A percentile compares a stretch with the other conserved stretches of the same genome.
Evolutionary conservation across 2,329 filamentous ascomycete genomes (phyloP).

Genomic region (Gaeumannomyces tritici): DNA sequence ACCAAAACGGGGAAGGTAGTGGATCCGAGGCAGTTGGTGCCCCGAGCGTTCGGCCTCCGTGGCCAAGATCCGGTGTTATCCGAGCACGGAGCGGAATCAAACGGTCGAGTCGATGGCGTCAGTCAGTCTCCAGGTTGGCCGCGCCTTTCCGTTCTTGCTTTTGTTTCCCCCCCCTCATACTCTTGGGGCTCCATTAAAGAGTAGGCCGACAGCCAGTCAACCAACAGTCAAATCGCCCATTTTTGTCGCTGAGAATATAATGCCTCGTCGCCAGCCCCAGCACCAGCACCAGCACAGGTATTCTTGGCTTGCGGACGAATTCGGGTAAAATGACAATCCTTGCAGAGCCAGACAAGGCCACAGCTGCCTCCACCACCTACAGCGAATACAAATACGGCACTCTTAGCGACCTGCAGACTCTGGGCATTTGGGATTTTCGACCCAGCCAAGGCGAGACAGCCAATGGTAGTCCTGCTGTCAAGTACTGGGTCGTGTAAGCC

Average conservation of each 20-base stretch:
- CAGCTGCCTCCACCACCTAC: slow-evolving; percentile 9
- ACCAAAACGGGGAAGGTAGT: background rate
- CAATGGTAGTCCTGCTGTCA: slow-evolving; percentile 8
- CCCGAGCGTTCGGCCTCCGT: background rate
- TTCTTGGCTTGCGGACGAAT: background rate
- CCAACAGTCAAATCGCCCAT: background rate
- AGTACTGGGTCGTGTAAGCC: slow-evolving; percentile 27
- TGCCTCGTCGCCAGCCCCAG: background rate
- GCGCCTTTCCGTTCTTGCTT: background rate
- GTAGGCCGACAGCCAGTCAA: background rate
- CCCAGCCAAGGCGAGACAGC: background rate
- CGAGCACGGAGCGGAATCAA: background rate
- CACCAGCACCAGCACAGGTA: background rate
- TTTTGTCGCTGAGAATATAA: background rate
- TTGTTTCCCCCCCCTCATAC: background rate
- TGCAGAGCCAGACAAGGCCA: too few relatives aligned
- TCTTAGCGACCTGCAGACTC: slow-evolving; percentile 30
- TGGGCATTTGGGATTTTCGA: slow-evolving; percentile 33
- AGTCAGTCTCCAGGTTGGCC: background rate
- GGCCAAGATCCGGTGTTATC: background rate
- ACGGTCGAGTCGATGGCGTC: background rate
- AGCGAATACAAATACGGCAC: slow-evolving; percentile 24
- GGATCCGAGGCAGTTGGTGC: background rate
- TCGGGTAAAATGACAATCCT: background rate
- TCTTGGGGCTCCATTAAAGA: background rate